Evolutionary conservation across 306 rosid species (phyloP).

Genomic region (Pterocarpus santalinus): DNA sequence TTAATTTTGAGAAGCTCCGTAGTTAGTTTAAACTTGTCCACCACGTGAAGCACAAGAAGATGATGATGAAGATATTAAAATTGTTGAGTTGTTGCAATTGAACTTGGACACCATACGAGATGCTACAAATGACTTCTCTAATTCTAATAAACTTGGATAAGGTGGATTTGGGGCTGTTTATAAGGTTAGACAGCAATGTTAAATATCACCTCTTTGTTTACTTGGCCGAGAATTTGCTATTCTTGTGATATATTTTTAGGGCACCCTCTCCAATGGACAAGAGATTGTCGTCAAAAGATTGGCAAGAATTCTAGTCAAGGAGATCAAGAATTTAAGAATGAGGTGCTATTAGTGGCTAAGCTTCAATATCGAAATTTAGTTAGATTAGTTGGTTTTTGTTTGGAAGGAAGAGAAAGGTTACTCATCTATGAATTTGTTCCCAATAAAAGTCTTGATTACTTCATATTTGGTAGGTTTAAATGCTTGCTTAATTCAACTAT

Average conservation of each 20-base stretch:
- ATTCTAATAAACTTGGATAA: slow-evolving; percentile 18
- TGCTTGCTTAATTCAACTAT: background rate
- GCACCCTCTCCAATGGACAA: background rate
- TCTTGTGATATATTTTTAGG: background rate
- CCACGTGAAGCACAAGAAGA: background rate
- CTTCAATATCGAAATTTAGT: slow-evolving; percentile 1
- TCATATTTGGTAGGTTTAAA: background rate
- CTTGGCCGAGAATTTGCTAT: background rate
- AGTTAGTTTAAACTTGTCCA: background rate
- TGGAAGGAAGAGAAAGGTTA: background rate
- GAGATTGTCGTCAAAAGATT: background rate
- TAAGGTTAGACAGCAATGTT: background rate
- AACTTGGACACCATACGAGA: slow-evolving; percentile 1
- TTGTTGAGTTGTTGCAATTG: slow-evolving; percentile 6
- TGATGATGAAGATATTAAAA: background rate
- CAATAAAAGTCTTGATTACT: background rate
- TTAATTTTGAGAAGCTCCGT: background rate
- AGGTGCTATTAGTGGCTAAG: background rate
- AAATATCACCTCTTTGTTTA: background rate
- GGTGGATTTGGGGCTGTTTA: slow-evolving; percentile 35
- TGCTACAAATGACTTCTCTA: slow-evolving; percentile 13
- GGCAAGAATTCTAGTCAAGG: background rate
- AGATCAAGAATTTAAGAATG: background rate
- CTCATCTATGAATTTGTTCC: background rate
- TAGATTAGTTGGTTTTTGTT: background rate